These are phyloP conservation scores for Yarrowia divulgata DNA, from an alignment of 805 yeast genomes.

Conservation along the genomic window DNA sequence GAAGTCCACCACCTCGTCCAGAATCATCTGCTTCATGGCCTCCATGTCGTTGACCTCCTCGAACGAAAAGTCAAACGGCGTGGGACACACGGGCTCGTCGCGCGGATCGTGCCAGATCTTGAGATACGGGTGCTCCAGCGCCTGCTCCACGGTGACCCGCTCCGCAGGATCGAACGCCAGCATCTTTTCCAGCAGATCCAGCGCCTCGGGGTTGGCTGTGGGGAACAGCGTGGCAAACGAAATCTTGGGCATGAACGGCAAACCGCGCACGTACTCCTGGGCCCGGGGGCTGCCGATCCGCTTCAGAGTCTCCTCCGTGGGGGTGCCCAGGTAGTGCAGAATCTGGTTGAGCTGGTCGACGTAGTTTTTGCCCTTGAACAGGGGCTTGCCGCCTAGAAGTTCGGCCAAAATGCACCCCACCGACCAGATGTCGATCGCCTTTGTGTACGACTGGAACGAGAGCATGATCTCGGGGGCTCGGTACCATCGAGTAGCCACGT, in stretches of 20 bases:
- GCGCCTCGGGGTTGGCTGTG: conserved; percentile 82
- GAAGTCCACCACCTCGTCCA: conserved; percentile 79
- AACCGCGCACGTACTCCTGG: conserved; percentile 84
- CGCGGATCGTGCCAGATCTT: conserved; percentile 90
- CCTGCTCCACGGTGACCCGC: conserved; percentile 87
- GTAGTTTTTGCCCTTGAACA: conserved; percentile 94
- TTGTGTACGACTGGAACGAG: conserved; percentile 91
- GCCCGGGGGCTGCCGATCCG: conserved; percentile 87
- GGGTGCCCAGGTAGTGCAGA: conserved; percentile 88
- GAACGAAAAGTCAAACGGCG: conserved; percentile 85
- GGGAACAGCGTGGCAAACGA: conserved; percentile 80
- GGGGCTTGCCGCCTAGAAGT: conserved; percentile 85
- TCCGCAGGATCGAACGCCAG: conserved; percentile 84
- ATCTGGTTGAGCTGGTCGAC: conserved; percentile 94
- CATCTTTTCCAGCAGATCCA: conserved; percentile 79
- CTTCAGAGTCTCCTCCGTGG: conserved; percentile 71
- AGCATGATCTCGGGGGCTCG: conserved; percentile 98
- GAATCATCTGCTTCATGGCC: conserved; percentile 74
- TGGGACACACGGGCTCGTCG: conserved; percentile 80
- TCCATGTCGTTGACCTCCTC: conserved; percentile 84
- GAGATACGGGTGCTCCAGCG: conserved; percentile 86
- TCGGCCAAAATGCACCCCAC: conserved; percentile 98
- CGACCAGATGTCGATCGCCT: conserved; percentile 97
- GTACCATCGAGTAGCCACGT: conserved; percentile 98
- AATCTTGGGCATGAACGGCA: conserved; percentile 82